Evolutionary conservation across 306 rosid genomes (phyloP).

Genomic region (Ormosia emarginata): DNA sequence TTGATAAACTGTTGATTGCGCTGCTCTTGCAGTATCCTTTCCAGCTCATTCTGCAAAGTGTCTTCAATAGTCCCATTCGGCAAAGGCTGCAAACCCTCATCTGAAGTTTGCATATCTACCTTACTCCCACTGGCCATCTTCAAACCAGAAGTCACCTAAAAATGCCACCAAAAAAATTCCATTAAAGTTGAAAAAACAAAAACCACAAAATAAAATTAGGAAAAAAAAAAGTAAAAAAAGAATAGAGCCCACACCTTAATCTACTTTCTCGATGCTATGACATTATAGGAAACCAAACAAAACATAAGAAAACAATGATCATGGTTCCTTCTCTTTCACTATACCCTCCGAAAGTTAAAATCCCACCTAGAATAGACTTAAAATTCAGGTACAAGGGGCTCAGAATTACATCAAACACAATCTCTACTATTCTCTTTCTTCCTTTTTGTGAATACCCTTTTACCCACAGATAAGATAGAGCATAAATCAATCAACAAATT

Average conservation of each 20-base stretch:
- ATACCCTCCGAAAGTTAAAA: conserved; percentile 23
- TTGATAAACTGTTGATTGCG: conserved; percentile 46
- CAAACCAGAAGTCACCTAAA: conserved; percentile 33
- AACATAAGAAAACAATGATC: conserved; percentile 5
- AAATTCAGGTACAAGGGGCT: not conserved
- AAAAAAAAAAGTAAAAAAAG: not conserved
- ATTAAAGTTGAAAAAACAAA: conserved; percentile 1
- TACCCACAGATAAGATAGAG: conserved; percentile 2
- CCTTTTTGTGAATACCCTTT: not conserved
- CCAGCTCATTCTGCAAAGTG: conserved; percentile 71
- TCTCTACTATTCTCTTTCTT: not conserved
- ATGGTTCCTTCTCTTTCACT: not conserved
- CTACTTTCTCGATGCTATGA: not conserved
- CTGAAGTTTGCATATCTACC: conserved; percentile 33
- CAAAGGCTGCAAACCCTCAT: conserved; percentile 33
- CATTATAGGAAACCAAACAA: conserved; percentile 5
- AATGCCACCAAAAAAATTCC: not conserved
- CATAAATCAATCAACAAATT: conserved; percentile 21
- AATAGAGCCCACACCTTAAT: not conserved
- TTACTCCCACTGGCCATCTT: conserved; percentile 68
- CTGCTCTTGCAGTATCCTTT: conserved; percentile 65
- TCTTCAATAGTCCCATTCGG: conserved; percentile 56
- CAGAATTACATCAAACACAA: conserved; percentile 18
- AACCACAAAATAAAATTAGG: not conserved
- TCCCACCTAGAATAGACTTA: not conserved